Evolutionary conservation across 176 grass and related monocot species (phyloP).

Genomic region (Panicum miliaceum): DNA sequence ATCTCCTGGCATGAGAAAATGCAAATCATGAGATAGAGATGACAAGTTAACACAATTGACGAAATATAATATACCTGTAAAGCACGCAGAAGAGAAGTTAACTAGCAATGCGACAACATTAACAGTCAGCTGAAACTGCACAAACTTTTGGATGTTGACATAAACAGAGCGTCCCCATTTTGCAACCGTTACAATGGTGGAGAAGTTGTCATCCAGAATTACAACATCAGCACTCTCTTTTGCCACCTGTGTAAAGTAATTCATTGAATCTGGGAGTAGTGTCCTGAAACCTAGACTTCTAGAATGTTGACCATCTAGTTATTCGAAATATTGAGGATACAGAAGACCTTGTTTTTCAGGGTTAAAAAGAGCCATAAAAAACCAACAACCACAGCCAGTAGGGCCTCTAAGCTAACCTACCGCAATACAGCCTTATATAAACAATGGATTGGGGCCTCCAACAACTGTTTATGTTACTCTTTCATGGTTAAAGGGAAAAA

Average conservation of each 20-base stretch:
- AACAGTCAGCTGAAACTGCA: conserved; percentile 93
- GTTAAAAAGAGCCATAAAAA: not conserved
- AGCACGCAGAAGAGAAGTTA: conserved; percentile 82
- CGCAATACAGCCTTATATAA: not conserved
- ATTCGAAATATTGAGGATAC: conserved; percentile 27
- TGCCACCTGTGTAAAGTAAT: conserved; percentile 66
- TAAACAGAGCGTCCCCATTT: conserved; percentile 96
- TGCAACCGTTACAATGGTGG: conserved; percentile 86
- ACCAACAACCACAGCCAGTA: not conserved
- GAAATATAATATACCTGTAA: conserved; percentile 59
- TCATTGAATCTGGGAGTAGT: conserved; percentile 25
- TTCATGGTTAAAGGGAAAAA: not conserved
- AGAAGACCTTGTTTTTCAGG: conserved; percentile 6
- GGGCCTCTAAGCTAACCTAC: not conserved
- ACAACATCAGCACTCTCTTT: conserved; percentile 96
- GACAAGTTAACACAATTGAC: conserved; percentile 18
- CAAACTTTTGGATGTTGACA: conserved; percentile 96
- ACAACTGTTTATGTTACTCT: not conserved
- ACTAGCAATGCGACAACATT: conserved; percentile 81
- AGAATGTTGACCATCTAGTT: not conserved
- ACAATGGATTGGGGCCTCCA: not conserved
- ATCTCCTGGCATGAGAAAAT: conserved; percentile 55
- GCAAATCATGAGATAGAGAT: conserved; percentile 1
- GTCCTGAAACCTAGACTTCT: not conserved
- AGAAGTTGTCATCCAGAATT: conserved; percentile 94